Percentiles rank a stretch among this genome's conserved stretches.
phyloP scores from a whole-genome alignment of 192 early-diverging fungal species.

The Physocladia obscura region DNA sequence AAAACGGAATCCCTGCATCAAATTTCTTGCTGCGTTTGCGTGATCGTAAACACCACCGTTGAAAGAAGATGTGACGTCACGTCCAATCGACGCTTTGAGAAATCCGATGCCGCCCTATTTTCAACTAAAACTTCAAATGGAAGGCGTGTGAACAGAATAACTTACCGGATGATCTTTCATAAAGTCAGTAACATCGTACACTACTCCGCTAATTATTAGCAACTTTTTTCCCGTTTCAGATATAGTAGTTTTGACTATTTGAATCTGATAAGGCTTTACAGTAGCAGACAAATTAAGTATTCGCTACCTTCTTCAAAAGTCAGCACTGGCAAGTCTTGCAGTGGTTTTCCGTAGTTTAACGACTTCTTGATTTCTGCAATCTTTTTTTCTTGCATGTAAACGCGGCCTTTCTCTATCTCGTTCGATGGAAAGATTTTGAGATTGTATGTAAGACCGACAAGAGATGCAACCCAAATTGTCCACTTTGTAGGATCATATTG shows the following conservation, averaged over 20 bases:
- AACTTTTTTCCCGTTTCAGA: constrained; percentile 68
- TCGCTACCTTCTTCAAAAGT: constrained; percentile 43
- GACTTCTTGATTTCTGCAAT: constrained; percentile 52
- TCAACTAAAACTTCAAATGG: background rate
- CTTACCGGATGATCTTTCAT: constrained; percentile 75
- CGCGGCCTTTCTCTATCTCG: constrained; percentile 53
- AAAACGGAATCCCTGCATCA: constrained; percentile 45
- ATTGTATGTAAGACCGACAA: constrained; percentile 50
- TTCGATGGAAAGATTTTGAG: constrained; percentile 48
- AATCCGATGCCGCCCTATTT: constrained; percentile 73
- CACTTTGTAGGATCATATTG: constrained; percentile 61
- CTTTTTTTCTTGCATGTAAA: constrained; percentile 80
- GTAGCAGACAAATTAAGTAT: background rate
- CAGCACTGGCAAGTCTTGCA: constrained; percentile 61
- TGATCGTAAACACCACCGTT: constrained; percentile 86
- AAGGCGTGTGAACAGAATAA: background rate
- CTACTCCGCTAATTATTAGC: constrained; percentile 71
- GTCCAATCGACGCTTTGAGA: constrained; percentile 71
- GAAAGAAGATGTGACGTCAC: constrained; percentile 82
- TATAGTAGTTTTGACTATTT: constrained; percentile 58
- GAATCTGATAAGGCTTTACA: background rate
- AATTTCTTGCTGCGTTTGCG: constrained; percentile 82
- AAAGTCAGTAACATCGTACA: constrained; percentile 83
- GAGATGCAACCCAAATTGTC: constrained; percentile 52
- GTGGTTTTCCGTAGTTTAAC: constrained; percentile 53